Conservation (phyloP, 257 asterid genomes). For the Solanum habrochaites region DNA sequence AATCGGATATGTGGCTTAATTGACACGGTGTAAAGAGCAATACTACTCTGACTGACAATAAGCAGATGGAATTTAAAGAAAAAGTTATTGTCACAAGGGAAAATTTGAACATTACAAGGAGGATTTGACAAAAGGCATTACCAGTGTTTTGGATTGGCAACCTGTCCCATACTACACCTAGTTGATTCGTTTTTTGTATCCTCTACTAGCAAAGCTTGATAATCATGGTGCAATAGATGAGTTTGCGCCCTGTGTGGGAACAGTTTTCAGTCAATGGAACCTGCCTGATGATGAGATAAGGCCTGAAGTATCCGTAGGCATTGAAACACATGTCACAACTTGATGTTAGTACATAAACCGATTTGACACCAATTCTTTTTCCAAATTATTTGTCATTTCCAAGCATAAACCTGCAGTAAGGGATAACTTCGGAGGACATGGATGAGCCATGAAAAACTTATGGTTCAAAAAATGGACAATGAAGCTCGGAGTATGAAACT, state of each 20-base stretch:
- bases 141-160: not conserved
- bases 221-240: not conserved
- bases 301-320: not conserved
- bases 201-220: not conserved
- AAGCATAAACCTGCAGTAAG: not conserved
- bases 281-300: not conserved
- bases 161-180: not conserved
- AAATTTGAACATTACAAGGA: not conserved
- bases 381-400: not conserved
- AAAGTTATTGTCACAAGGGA: too few relatives aligned
- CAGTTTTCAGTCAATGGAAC: not conserved
- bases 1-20: not conserved
- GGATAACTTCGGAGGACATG: too few relatives aligned
- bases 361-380: not conserved
- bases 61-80: not conserved
- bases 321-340: not conserved
- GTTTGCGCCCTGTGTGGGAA: not conserved
- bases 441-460: too few relatives aligned
- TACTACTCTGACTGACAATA: not conserved
- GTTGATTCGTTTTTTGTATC: not conserved
- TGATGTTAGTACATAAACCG: not conserved
- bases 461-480: too few relatives aligned
- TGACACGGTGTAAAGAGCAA: not conserved
- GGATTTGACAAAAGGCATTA: not conserved
- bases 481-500: too few relatives aligned